Percentiles rank a stretch among this genome's conserved stretches.
These are phyloP conservation scores for Hygrocybe coccinea DNA, from an alignment of 768 basidiomycete species.

Conservation along the genomic window DNA sequence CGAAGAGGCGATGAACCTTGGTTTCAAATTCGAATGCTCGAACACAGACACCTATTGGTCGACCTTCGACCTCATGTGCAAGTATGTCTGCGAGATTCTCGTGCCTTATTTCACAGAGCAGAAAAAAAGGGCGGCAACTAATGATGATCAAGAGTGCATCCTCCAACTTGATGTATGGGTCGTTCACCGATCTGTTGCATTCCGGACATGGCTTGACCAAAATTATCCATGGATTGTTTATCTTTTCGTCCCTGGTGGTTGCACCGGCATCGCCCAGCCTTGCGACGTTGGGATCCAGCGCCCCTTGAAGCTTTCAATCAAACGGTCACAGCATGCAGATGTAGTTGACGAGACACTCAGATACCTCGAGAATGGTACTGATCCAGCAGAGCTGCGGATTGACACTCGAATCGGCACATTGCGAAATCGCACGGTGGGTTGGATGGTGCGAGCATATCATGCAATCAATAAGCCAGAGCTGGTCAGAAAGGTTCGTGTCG, in stretches of 20 bases:
- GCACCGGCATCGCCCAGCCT: conserved; percentile 30
- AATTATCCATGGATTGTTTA: conserved; percentile 26
- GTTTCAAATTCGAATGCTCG: conserved; percentile 20
- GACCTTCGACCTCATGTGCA: conserved; percentile 19
- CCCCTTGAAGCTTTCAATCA: conserved; percentile 29
- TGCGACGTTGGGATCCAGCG: conserved; percentile 38
- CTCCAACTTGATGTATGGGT: conserved; percentile 33
- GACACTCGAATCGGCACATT: conserved; percentile 20
- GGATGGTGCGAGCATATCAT: conserved; percentile 32
- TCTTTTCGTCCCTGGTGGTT: conserved; percentile 30
- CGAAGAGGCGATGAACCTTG: conserved; percentile 15
- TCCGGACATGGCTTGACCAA: conserved; percentile 28
- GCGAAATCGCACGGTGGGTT: conserved; percentile 22
- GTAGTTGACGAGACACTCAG: conserved; percentile 27
- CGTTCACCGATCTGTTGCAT: conserved; percentile 35
- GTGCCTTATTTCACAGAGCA: conserved; percentile 15
- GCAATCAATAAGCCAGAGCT: conserved; percentile 24
- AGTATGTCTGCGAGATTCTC: conserved; percentile 20
- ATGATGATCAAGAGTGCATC: conserved; percentile 21
- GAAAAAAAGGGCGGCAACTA: conserved; percentile 10
- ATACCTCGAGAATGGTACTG: conserved; percentile 20
- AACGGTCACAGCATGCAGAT: conserved; percentile 30
- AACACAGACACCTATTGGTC: conserved; percentile 25
- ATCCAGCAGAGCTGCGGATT: conserved; percentile 11
- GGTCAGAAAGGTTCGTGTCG: conserved; percentile 26